phyloP scores from a whole-genome alignment of 495 filamentous ascomycete species.

The Trichoderma erinaceum region DNA sequence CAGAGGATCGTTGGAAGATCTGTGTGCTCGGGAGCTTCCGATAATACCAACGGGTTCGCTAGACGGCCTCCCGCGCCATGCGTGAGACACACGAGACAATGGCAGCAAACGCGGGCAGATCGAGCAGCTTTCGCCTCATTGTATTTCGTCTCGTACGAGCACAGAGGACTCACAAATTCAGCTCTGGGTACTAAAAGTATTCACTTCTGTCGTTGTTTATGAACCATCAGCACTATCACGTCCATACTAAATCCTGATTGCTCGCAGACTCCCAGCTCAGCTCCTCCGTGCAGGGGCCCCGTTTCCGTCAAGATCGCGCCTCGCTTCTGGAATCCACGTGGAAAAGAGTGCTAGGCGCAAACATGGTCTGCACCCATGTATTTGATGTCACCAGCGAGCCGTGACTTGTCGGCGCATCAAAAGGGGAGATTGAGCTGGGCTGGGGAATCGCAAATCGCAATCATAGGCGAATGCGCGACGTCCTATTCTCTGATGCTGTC shows the following conservation, averaged over 20 bases:
- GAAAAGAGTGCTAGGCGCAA: neutral
- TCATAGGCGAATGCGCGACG: neutral
- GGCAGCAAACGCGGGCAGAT: neutral
- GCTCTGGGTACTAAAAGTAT: no score
- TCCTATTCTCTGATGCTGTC: neutral
- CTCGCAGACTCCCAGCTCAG: neutral
- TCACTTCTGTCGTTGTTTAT: no score
- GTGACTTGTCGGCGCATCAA: neutral
- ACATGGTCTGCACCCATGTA: neutral
- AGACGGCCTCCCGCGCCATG: neutral
- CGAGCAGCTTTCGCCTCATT: neutral
- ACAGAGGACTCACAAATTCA: no score
- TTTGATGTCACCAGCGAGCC: neutral
- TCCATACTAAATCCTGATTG: no score
- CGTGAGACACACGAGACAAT: neutral
- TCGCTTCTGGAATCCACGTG: conserved; percentile 13
- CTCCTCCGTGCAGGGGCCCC: neutral
- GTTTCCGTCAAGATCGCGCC: neutral
- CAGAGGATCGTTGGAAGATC: neutral
- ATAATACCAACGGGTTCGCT: neutral
- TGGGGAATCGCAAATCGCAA: neutral
- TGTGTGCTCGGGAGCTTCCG: conserved; percentile 7
- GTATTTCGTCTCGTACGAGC: neutral
- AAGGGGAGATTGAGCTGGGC: neutral
- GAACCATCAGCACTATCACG: no score